Evolutionary conservation across 768 basidiomycete species (phyloP).

Genomic region (Cystofilobasidium capitatum): DNA sequence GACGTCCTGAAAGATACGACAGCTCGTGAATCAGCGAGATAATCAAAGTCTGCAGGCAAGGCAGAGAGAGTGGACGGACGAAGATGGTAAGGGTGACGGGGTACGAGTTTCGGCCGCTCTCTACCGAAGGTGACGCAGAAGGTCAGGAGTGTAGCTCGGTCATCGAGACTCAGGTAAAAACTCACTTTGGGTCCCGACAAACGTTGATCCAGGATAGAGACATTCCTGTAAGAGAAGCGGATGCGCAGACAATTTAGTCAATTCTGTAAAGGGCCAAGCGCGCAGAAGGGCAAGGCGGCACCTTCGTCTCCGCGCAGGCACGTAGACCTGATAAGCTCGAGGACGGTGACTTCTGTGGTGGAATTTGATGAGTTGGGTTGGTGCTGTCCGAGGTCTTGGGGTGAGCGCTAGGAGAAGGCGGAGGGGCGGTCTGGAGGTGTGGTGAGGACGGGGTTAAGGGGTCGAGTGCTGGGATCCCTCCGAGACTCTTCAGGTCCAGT

Average conservation of each 20-base stretch:
- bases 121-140: not conserved
- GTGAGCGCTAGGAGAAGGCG: no score
- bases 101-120: constrained; percentile 86
- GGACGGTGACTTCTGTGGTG: not conserved
- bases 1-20: constrained; percentile 59
- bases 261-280: not conserved
- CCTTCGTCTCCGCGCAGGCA: not conserved
- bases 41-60: not conserved
- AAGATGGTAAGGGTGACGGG: constrained; percentile 87
- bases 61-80: constrained; percentile 42
- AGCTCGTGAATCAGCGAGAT: not conserved
- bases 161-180: no score
- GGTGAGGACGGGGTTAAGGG: no score
- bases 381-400: no score
- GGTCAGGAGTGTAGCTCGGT: not conserved
- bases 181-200: constrained; percentile 70
- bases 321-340: not conserved
- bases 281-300: not conserved
- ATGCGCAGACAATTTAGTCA: not conserved
- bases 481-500: no score
- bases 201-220: constrained; percentile 71
- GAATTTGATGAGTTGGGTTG: no score
- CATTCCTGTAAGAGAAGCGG: constrained; percentile 11
- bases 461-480: no score
- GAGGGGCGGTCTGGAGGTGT: no score